These are phyloP conservation scores for Candida koratica DNA, from an alignment of 805 yeast species.

Conservation along the genomic window DNA sequence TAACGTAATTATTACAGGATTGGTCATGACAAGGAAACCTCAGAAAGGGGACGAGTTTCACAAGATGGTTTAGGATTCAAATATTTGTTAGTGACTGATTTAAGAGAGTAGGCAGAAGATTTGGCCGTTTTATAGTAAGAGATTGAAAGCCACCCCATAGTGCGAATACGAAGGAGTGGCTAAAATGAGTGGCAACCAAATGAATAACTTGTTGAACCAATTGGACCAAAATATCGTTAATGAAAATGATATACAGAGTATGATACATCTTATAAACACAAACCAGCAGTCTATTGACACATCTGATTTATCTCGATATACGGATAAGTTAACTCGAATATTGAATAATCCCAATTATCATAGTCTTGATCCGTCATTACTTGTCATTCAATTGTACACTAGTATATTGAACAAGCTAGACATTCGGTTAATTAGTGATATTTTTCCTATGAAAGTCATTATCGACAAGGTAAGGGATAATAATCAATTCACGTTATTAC, in stretches of 20 bases:
- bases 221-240: conserved; percentile 1
- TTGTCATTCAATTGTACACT: conserved; percentile 13
- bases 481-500: conserved; percentile 13
- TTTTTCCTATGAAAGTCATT: conserved; percentile 19
- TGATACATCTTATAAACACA: neutral
- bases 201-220: neutral
- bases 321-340: conserved; percentile 14
- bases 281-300: neutral
- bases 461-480: conserved; percentile 10
- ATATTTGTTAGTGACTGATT: no score
- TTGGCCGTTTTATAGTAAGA: no score
- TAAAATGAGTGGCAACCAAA: conserved; percentile 4
- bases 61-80: no score
- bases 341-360: conserved; percentile 7
- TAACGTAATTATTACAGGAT: no score
- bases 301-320: neutral
- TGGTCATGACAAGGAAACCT: no score
- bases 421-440: conserved; percentile 14
- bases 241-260: neutral
- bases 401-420: conserved; percentile 11
- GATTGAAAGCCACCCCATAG: no score
- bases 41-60: no score
- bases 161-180: no score
- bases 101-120: no score
- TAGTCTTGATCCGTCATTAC: conserved; percentile 14